Conservation (phyloP, 169 alveolate species). For the Amoebophrya sp. region DNA sequence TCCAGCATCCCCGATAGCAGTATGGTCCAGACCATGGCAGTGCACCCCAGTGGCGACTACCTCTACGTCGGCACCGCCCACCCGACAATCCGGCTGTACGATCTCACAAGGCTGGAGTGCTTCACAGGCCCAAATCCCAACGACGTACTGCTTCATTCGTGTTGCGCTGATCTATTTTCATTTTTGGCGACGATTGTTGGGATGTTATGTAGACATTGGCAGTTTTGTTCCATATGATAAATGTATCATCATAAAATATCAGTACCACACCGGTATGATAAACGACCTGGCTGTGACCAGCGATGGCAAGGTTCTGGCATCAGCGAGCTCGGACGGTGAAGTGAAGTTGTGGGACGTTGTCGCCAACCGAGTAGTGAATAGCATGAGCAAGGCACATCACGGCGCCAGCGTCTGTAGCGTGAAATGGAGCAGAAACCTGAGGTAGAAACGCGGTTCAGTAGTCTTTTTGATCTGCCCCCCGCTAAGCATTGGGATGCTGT, state of each 20-base stretch:
- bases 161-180: no score
- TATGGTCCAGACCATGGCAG: background rate
- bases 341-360: background rate
- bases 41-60: slow-evolving; percentile 3
- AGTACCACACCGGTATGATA: background rate
- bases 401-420: background rate
- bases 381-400: background rate
- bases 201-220: no score
- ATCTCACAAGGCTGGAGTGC: background rate
- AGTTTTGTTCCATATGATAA: no score
- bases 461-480: background rate
- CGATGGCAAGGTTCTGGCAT: background rate
- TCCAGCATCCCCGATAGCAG: background rate
- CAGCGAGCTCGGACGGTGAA: background rate
- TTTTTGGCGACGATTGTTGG: no score
- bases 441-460: background rate
- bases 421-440: background rate
- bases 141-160: background rate
- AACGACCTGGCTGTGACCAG: background rate
- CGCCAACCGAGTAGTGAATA: background rate
- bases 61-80: background rate
- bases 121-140: background rate
- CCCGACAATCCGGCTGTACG: slow-evolving; percentile 2
- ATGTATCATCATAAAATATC: no score
- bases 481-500: background rate